These are phyloP conservation scores for Aspergillus hancockii DNA, from an alignment of 495 filamentous ascomycete genomes.

Conservation along the genomic window DNA sequence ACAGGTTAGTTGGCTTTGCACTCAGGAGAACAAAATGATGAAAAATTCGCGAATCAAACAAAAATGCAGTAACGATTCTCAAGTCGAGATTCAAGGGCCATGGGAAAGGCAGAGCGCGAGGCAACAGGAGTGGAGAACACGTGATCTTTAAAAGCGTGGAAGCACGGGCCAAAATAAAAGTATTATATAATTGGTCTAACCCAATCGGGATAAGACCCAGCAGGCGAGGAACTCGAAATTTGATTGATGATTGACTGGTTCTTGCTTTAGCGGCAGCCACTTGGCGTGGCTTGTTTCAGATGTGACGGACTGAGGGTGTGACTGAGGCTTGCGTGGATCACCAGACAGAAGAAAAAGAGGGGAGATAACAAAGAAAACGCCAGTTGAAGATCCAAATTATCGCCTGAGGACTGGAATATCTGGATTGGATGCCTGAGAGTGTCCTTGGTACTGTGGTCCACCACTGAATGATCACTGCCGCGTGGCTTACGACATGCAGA, in stretches of 20 bases:
- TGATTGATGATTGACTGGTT: constrained; percentile 8
- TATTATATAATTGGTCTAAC: constrained; percentile 19
- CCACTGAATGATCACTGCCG: background rate
- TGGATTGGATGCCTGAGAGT: background rate
- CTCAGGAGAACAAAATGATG: constrained; percentile 8
- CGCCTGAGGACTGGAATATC: background rate
- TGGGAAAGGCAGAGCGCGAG: constrained; percentile 9
- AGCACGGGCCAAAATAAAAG: constrained; percentile 22
- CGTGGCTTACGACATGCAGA: background rate
- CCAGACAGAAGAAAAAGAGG: constrained; percentile 2
- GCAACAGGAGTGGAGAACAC: constrained; percentile 23
- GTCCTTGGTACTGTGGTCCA: background rate
- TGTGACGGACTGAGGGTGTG: constrained; percentile 6
- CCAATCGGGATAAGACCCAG: constrained; percentile 14
- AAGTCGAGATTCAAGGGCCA: constrained; percentile 4
- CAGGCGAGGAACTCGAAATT: constrained; percentile 10
- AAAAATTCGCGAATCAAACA: constrained; percentile 11
- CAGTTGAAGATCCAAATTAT: background rate
- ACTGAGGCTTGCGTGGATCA: constrained; percentile 9
- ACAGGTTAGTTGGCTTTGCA: constrained; percentile 19
- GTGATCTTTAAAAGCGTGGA: constrained; percentile 24
- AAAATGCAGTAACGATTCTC: constrained; percentile 9
- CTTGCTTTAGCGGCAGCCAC: constrained; percentile 23
- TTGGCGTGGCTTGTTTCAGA: constrained; percentile 26
- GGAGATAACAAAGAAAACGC: background rate